These are phyloP conservation scores for Irpex rosettiformis DNA, from an alignment of 1,284 basidiomycete genomes.

Conservation along the genomic window DNA sequence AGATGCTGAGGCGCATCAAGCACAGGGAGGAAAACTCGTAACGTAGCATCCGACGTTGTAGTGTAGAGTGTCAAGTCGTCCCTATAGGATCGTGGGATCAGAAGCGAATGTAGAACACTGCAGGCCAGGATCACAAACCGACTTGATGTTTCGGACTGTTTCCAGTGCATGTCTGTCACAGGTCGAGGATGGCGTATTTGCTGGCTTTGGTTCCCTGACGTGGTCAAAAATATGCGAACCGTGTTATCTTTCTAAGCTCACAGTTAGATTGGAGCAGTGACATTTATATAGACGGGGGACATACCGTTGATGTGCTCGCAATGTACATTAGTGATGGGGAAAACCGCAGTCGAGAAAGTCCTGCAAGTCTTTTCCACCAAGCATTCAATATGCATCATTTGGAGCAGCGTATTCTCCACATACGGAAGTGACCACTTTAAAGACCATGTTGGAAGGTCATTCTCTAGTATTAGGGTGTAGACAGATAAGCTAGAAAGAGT, in stretches of 20 bases:
- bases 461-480: conserved; percentile 71
- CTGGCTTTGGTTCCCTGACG: conserved; percentile 66
- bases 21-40: conserved; percentile 85
- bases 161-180: conserved; percentile 64
- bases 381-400: neutral
- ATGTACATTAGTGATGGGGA: conserved; percentile 76
- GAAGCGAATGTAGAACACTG: conserved; percentile 4
- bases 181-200: conserved; percentile 63
- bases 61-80: conserved; percentile 78
- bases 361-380: conserved; percentile 6
- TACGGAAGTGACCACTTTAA: conserved; percentile 68
- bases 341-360: conserved; percentile 45
- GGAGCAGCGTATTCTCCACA: conserved; percentile 19
- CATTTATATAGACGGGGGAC: conserved; percentile 20
- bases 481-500: conserved; percentile 56
- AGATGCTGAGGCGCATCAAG: conserved; percentile 83
- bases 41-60: conserved; percentile 66
- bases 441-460: conserved; percentile 78
- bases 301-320: conserved; percentile 56
- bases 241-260: conserved; percentile 47
- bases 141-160: conserved; percentile 59
- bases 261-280: conserved; percentile 11
- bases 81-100: conserved; percentile 36
- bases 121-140: conserved; percentile 42
- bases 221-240: conserved; percentile 67